Evolutionary conservation across 129 eudicot genomes (phyloP), one percentile per base, ranked within the genome.

Genomic region (Lonicera japonica): DNA sequence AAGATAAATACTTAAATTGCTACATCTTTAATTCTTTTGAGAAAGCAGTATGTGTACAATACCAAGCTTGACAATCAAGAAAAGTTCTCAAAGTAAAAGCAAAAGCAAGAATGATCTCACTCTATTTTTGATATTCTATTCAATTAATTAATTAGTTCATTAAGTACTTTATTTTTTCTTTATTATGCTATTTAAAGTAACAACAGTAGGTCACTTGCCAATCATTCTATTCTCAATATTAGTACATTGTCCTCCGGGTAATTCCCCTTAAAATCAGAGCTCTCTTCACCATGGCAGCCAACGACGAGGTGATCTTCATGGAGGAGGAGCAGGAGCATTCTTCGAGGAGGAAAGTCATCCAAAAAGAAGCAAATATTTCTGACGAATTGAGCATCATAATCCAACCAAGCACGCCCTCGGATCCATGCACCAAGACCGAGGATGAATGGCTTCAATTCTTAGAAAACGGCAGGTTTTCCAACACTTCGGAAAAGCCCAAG

Each of bases 361-460:
- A 6, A 29, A 29, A 29, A 29, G 36, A 29, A 29, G 36, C 6
- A 29, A 2, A 29, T 6, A 29, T 29, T 29, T 1, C 36, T 6
- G 51, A 45, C 16, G 51, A 45, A 45, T 12, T 45, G 14, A 45
- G 51, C 51, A 45, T 45, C n/a, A 15, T 11, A 12, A 45, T 45
- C 51, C 51, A 45, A 45, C 3, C 51, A 45, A 15, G 10, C n/a
- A 12, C 51, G 51, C n/a, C 16, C 51, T 45, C 51, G n/a, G 16
- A 15, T 45, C 10, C 65, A 41, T 4, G 8, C 7, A 12, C 59
- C 23, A 67, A 22, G 18, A n/a, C 39, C 10, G 20, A 56, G 11
- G 70, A 63, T 19, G 60, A 64, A 40, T 64, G 70, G 70, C 56
- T 63, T 41, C 40, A 7, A 43, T 64, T 65, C 21, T 55, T 71